Percentiles rank a stretch among this genome's conserved stretches.
Conservation (phyloP, 768 basidiomycete genomes). For the Phallus indusiatus region DNA sequence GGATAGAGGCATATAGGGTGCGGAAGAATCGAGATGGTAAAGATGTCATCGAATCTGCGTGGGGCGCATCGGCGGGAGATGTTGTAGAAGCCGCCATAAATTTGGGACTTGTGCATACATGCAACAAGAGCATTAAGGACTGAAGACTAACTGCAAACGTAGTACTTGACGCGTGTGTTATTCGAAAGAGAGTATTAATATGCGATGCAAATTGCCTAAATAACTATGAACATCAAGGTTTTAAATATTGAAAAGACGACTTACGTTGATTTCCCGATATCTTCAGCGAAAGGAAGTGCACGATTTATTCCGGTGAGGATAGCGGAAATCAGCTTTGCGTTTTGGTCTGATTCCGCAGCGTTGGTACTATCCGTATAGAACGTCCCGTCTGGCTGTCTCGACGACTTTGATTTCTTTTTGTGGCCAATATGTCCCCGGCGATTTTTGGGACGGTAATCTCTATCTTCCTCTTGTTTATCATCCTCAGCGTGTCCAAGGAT, state of each 20-base stretch:
- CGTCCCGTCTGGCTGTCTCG: conserved; percentile 21
- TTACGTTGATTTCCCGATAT: conserved; percentile 63
- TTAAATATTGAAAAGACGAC: conserved; percentile 13
- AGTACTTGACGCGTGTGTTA: conserved; percentile 70
- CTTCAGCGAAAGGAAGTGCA: conserved; percentile 78
- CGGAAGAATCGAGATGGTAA: conserved; percentile 66
- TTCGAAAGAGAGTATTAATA: conserved; percentile 87
- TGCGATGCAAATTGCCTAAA: conserved; percentile 63
- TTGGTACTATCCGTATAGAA: conserved; percentile 38
- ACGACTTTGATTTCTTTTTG: conserved; percentile 26
- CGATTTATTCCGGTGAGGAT: conserved; percentile 92
- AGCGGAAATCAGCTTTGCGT: conserved; percentile 80
- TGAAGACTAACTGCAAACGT: conserved; percentile 97
- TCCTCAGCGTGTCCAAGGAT: conserved; percentile 50
- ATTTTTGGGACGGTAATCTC: conserved; percentile 21
- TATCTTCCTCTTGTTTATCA: conserved; percentile 15
- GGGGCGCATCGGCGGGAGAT: conserved; percentile 16
- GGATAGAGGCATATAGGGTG: conserved; percentile 81
- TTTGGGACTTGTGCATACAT: conserved; percentile 33
- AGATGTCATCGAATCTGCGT: conserved; percentile 21
- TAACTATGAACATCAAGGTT: background rate
- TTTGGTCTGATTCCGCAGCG: conserved; percentile 64
- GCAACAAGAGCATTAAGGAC: conserved; percentile 81
- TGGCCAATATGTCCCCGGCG: conserved; percentile 21
- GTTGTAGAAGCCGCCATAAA: conserved; percentile 22